Evolutionary conservation across 805 yeast species (phyloP), one percentile per base, ranked within the genome.

Genomic region (Pichia exigua): DNA sequence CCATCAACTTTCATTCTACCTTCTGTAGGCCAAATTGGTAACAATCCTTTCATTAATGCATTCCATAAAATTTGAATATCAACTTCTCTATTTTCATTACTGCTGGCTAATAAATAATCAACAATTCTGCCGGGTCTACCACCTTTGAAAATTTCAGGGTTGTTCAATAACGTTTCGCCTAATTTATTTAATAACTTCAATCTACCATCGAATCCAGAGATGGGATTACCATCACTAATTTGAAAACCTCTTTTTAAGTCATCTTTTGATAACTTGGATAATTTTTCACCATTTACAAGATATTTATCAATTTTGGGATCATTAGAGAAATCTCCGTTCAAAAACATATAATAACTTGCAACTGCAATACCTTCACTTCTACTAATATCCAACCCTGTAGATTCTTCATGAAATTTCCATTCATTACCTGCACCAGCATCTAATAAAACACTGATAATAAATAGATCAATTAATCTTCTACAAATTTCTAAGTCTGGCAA

Each of bases 371-470:
- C 87, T 65, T 82, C 87, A 15, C 82, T 76, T 61, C 87, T 70
- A 30, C 65, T 65, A 45, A 63, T 63, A 27, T 61, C 64, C 41
- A 63, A 61, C 11, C 64, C 67, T 28, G 38, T 44, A 15, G 22
- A 47, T 7, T 64, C 66, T 53, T 79, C 83, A 2, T 54, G 58
- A 58, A 70, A 82, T 42, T 59, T 63, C 87, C 87, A 82, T 11
- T 57, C 59, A 49, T 78, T 76, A 20, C 87, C 87, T 0, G 87
- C 86, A 22, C 87, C 87, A 5, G 87, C 87, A 63, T 82, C 87
- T 26, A 82, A 67, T 45, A 82, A 63, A 4, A 82, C 87, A 52
- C 84, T 78, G 35, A 82, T 75, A 4, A 81, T 73, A 56, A 81
- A 77, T 50, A 82, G 65, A 62, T 82, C 87, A 49, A 82, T 69